Base-by-base conservation (phyloP, 352 stramenopile species). In the Phytophthora syringae region DNA sequence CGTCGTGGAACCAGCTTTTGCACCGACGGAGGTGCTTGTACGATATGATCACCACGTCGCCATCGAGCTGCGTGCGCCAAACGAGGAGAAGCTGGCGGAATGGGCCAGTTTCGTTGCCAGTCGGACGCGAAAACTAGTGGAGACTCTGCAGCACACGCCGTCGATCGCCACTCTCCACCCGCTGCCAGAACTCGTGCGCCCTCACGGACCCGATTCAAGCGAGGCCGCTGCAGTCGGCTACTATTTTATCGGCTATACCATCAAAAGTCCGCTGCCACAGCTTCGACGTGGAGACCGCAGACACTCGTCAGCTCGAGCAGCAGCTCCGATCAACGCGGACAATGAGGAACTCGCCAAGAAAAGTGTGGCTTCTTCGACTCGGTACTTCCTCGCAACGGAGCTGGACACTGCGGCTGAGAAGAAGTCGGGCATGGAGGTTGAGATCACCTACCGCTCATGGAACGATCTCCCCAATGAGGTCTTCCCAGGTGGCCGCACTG, bases 11-110 rank as follows among this genome's bases (percentile, higher is more conserved):
- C 22, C 80, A 87, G 64, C 81, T 96, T 93, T 95, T 49, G 60
- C 76, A 18, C 78, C 79, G 15, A 88, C 84, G 4, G 86, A 96
- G 64, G 88, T 94, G 50, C 53, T 92, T 12, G 82, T 95, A 32
- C 86, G 80, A 49, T 96, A 96, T 55, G 87, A 95, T 47, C 81
- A 95, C 68, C 89, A 95, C 57, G 49, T 96, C 16, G 72, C 83
- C 7, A 64, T 95, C n/a, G 73, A 91, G 52, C 24, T 96, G 20
- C 39, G 64, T 10, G 80, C 82, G 11, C 51, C 72, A n/a, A 79
- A 55, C 49, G 85, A 92, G 5, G 79, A 90, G 36, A 69, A 84
- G 13, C 55, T 93, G 22, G 76, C 57, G 27, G 79, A 90, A 60
- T 93, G 84, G 79, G 76, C 79, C 7, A 90, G 80, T 44, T 94